Evolutionary conservation across 805 yeast genomes (phyloP).

Genomic region (Kodamaea kaohsiungensis): DNA sequence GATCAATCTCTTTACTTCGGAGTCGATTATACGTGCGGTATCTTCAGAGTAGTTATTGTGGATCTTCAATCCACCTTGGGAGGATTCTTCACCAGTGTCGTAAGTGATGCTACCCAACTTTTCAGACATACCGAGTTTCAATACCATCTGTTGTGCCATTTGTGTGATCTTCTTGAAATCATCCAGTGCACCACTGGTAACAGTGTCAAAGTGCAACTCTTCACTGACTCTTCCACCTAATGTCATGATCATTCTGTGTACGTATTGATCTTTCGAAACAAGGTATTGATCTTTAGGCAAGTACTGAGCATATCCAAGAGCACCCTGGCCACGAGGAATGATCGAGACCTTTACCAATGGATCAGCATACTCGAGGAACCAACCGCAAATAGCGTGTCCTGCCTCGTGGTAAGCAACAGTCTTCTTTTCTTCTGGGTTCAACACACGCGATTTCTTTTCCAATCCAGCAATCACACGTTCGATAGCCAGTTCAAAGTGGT

Average conservation of each 20-base stretch:
- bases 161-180: slow-evolving; percentile 90
- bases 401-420: slow-evolving; percentile 95
- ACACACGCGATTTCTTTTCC: slow-evolving; percentile 78
- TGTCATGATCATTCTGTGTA: slow-evolving; percentile 90
- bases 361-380: slow-evolving; percentile 86
- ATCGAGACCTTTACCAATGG: slow-evolving; percentile 92
- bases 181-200: slow-evolving; percentile 90
- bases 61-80: slow-evolving; percentile 50
- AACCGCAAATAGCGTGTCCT: slow-evolving; percentile 95
- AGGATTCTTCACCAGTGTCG: slow-evolving; percentile 44
- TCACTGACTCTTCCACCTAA: slow-evolving; percentile 92
- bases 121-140: slow-evolving; percentile 84
- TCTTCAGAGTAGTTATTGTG: slow-evolving; percentile 69
- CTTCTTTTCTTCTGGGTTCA: slow-evolving; percentile 77
- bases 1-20: slow-evolving; percentile 67
- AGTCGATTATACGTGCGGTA: slow-evolving; percentile 67
- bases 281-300: slow-evolving; percentile 87
- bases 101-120: slow-evolving; percentile 68
- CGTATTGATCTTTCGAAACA: slow-evolving; percentile 71
- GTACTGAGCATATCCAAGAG: slow-evolving; percentile 94
- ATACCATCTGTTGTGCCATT: slow-evolving; percentile 89
- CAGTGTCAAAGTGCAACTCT: slow-evolving; percentile 82
- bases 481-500: slow-evolving; percentile 88
- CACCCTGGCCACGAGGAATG: slow-evolving; percentile 93
- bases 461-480: slow-evolving; percentile 95